phyloP scores from a whole-genome alignment of 140 eudicot species.

The Artemisia princeps region DNA sequence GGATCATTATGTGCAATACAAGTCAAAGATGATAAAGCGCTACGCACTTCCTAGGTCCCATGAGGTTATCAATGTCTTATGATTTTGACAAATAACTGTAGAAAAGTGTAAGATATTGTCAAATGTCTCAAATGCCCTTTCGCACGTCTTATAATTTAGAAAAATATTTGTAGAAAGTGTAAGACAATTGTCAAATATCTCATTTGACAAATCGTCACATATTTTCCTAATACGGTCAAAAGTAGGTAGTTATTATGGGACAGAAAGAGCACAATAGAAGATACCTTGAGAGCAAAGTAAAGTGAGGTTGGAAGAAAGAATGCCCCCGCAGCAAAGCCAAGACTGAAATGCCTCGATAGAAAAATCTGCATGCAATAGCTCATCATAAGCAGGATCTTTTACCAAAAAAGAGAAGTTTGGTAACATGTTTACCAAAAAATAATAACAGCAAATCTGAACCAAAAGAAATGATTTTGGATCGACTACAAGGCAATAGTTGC shows the following conservation, averaged over 20 bases:
- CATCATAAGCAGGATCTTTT: conserved; percentile 15
- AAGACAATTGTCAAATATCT: too few species aligned
- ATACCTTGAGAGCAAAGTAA: conserved; percentile 69
- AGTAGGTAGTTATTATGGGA: not conserved
- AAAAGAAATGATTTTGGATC: conserved; percentile 7
- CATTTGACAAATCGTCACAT: not conserved
- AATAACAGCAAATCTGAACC: not conserved
- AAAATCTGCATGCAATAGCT: conserved; percentile 54
- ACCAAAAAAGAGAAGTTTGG: not conserved
- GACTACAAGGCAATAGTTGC: conserved; percentile 1
- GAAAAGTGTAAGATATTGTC: not conserved
- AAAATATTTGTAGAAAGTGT: too few species aligned
- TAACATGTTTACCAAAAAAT: conserved; percentile 5
- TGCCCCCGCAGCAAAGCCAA: conserved; percentile 77
- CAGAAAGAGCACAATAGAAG: not conserved
- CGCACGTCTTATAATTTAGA: too few species aligned
- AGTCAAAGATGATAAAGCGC: conserved; percentile 4
- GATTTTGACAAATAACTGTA: not conserved
- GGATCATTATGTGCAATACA: conserved; percentile 1
- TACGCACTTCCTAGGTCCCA: not conserved
- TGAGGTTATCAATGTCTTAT: not conserved
- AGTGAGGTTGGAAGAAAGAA: conserved; percentile 71
- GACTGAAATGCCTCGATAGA: conserved; percentile 53
- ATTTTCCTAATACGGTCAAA: conserved; percentile 6
- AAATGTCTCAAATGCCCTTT: conserved; percentile 3